Percentiles rank a stretch among this genome's conserved stretches.
These are phyloP conservation scores for Leccinum broughii DNA, from an alignment of 768 basidiomycete genomes.

Conservation along the genomic window DNA sequence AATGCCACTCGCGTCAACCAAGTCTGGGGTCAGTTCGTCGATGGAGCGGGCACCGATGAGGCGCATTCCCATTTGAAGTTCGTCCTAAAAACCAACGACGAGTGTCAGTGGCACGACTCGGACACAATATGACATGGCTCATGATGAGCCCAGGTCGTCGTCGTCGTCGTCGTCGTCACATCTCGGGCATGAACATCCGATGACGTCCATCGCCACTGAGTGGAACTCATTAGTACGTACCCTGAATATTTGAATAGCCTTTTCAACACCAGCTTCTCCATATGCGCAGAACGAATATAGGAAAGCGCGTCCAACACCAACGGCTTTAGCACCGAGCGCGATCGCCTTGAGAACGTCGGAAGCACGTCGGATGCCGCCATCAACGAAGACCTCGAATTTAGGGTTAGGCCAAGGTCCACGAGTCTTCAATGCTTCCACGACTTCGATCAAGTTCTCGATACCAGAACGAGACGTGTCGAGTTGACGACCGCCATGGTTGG, in stretches of 20 bases:
- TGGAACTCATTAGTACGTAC: conserved; percentile 37
- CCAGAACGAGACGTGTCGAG: conserved; percentile 84
- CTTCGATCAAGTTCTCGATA: conserved; percentile 48
- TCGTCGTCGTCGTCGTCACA: background rate
- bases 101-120: background rate
- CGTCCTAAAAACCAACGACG: conserved; percentile 54
- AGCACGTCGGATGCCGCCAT: conserved; percentile 88
- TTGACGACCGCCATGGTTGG: conserved; percentile 82
- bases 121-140: background rate
- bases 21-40: conserved; percentile 73
- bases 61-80: conserved; percentile 95
- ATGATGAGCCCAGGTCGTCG: background rate
- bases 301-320: conserved; percentile 82
- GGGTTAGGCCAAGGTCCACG: conserved; percentile 72
- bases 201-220: conserved; percentile 26
- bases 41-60: conserved; percentile 82
- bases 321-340: conserved; percentile 78
- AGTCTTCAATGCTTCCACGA: conserved; percentile 53
- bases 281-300: conserved; percentile 85
- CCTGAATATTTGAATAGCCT: conserved; percentile 72
- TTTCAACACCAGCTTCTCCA: conserved; percentile 83
- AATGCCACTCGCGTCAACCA: conserved; percentile 72
- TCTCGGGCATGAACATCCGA: background rate
- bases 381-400: conserved; percentile 83
- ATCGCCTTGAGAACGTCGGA: conserved; percentile 86